Percentiles rank a stretch among this genome's conserved stretches.
Evolutionary conservation across 352 stramenopile genomes (phyloP).

Genomic region (Plasmopara muralis): DNA sequence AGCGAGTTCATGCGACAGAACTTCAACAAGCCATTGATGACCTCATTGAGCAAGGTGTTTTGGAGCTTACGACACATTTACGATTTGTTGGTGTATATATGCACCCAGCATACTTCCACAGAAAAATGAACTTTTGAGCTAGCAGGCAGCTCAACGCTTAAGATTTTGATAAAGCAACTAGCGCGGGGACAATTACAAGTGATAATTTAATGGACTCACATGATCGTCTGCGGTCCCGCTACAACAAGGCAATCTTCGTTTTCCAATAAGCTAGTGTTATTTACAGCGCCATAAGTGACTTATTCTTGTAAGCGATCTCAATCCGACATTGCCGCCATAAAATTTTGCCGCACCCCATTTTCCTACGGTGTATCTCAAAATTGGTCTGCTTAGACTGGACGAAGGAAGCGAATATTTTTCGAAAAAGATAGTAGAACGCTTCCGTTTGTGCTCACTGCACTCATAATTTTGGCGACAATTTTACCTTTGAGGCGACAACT

Average conservation of each 20-base stretch:
- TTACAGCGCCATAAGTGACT: slow-evolving; percentile 1
- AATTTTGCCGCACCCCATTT: background rate
- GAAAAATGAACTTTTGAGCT: background rate
- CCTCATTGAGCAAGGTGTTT: background rate
- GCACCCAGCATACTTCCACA: background rate
- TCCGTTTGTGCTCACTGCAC: background rate
- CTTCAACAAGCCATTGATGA: background rate
- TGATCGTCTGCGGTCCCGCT: background rate
- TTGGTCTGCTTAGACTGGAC: background rate
- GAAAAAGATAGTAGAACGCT: background rate
- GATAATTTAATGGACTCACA: background rate
- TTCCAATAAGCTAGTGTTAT: background rate
- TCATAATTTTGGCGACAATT: background rate
- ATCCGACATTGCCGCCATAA: background rate
- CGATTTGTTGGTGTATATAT: background rate
- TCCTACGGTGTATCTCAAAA: background rate
- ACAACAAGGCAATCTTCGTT: background rate
- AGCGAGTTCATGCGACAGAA: background rate
- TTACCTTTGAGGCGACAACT: slow-evolving; percentile 1
- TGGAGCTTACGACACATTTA: background rate
- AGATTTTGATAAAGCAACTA: too few species aligned
- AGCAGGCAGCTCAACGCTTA: background rate
- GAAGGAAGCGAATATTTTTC: background rate
- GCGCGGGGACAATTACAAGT: background rate
- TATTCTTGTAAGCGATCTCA: background rate